Evolutionary conservation across 73 alveolate species (phyloP), one percentile per base, ranked within the genome.

Genomic region (Stentor roeselii): DNA sequence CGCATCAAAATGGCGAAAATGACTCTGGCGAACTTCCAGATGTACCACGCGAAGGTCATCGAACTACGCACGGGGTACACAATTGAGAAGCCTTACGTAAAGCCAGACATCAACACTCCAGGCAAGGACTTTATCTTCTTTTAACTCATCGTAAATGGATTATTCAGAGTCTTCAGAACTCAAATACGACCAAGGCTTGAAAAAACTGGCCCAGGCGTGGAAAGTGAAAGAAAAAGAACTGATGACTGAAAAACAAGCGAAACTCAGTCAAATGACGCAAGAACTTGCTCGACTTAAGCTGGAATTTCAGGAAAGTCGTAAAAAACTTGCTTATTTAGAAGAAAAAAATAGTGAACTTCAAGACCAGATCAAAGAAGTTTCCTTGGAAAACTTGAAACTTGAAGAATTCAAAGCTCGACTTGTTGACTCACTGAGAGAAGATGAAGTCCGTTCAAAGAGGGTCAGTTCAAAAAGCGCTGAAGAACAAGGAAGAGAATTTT

Each of bases 1-100:
- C 37, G 37, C 2, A n/a, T 67, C 27, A n/a, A 40, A 67, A 67
- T 67, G 80, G 80, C 80, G 34, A 32, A 67, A 34, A 67, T 2
- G 42, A 21, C 34, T 21, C 41, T 67, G 11, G 80, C n/a, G 14
- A 21, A 67, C 34, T 67, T 67, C 37, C n/a, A 2, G 80, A 32
- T 32, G n/a, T 21, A 32, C 2, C 80, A 67, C 41, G 80, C 80
- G 21, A 67, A 67, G 34, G 41, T 67, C 15, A 67, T 67, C 34
- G 80, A 67, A 32, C 37, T 67, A 34, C 21, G 80, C 1, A 67
- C 80, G 0, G 80, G 80, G 37, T 15, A 14, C 0, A 67, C 21
- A 2, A 21, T 67, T 67, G 0, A 50, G 21, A 50, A 50, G 21
- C 67, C 67, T 50, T 50, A 50, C 21, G 67, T 11, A 11, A 6